Evolutionary conservation across 2,329 filamentous ascomycete species (phyloP), one percentile per base, ranked within the genome.

Genomic region (Xylaria sp.): DNA sequence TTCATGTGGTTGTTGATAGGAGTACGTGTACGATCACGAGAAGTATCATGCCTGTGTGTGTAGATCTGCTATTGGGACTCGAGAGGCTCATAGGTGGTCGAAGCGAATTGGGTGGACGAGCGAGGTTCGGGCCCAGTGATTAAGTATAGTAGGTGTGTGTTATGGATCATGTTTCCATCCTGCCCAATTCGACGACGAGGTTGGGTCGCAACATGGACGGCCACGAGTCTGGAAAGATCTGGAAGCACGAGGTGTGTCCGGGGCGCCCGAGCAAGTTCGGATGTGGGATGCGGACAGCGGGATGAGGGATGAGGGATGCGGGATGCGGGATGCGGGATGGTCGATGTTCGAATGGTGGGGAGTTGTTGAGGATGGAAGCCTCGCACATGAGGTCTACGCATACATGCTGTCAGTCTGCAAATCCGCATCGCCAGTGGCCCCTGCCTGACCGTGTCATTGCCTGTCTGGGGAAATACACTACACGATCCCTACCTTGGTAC

Each of bases 181-280:
- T 73, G 74, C 74, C 74, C 72, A 72, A 75, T 73, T 72, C 73
- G 68, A 72, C 64, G 50, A 61, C 67, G 58, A 70, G 56, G 66
- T 77, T 74, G 69, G 76, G 75, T 77, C 69, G 74, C 73, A 76
- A 76, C 59, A 61, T 68, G 66, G 27, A 58, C 44, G 62, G 45
- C 51, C 50, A 60, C 68, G 58, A 61, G 49, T 63, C 62, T 63
- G 42, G 68, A 53, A 62, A 65, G 38, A 50, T 66, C 61, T 63
- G 64, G 65, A 72, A 65, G 66, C 58, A 69, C 61, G 22, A 50
- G 7, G 15, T 57, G 49, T 42, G 45, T 51, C 42, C 39, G 58
- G 63, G 61, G 54, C 38, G 44, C 61, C 53, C 64, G 47, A 67
- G 63, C 25, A 45, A n/a, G 60, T 10, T 22, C 47, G 54, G 39